Evolutionary conservation across 2,329 filamentous ascomycete genomes (phyloP).

Genomic region (Emergomyces africanus): DNA sequence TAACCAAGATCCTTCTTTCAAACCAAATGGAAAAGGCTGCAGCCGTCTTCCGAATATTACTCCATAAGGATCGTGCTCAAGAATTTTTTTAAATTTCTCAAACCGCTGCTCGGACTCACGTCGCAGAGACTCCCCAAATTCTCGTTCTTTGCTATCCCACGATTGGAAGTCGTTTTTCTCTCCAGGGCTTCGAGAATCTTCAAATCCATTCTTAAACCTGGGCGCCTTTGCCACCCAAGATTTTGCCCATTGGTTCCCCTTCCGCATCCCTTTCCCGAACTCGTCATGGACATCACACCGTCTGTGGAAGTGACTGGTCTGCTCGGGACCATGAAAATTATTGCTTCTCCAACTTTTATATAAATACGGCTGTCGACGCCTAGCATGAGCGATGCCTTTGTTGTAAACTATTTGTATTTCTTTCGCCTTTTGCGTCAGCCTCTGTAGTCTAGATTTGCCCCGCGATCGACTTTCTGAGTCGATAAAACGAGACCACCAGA

Average conservation of each 20-base stretch:
- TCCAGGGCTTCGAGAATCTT: neutral
- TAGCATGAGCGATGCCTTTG: neutral
- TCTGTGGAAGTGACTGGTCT: neutral
- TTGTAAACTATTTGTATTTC: neutral
- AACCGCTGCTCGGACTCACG: conserved; percentile 19
- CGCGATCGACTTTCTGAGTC: neutral
- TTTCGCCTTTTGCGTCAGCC: neutral
- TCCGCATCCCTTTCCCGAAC: neutral
- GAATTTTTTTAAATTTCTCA: conserved; percentile 22
- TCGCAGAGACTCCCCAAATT: neutral
- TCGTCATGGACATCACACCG: neutral
- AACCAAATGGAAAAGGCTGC: conserved; percentile 13
- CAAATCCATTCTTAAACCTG: neutral
- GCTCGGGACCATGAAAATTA: neutral
- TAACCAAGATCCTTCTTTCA: conserved; percentile 16
- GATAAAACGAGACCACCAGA: neutral
- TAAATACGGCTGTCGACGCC: neutral
- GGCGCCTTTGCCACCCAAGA: neutral
- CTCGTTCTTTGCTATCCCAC: neutral
- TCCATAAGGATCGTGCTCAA: conserved; percentile 28
- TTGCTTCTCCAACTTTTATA: neutral
- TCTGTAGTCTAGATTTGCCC: neutral
- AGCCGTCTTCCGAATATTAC: conserved; percentile 28
- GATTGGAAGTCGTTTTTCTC: neutral
- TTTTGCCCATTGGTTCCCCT: neutral